A percentile compares a stretch with the other conserved stretches of the same genome.
phyloP scores from a whole-genome alignment of 192 early-diverging fungal species.

The Mortierella alpina region DNA sequence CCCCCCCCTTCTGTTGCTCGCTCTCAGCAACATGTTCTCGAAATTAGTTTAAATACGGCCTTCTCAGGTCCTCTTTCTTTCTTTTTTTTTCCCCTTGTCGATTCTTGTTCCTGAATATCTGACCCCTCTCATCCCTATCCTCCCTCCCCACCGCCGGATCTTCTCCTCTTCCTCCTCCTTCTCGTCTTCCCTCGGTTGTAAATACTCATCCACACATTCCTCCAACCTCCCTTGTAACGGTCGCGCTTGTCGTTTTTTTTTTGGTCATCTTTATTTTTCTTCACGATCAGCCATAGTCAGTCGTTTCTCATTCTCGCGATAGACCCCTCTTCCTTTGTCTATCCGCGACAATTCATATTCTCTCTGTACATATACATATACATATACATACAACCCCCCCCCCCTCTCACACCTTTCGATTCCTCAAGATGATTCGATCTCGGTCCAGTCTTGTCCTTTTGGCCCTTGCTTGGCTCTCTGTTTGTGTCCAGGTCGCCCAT shows the following conservation, averaged over 20 bases:
- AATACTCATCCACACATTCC: background rate
- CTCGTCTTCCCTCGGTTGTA: constrained; percentile 4
- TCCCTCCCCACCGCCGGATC: background rate
- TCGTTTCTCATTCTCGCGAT: background rate
- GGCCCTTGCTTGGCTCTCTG: background rate
- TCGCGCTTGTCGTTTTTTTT: background rate
- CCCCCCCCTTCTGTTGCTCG: background rate
- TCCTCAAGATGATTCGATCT: too few relatives aligned
- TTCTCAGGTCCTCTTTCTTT: background rate
- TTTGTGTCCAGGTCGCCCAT: background rate
- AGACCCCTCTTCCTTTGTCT: background rate
- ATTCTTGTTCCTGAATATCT: constrained; percentile 4
- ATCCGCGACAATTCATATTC: background rate
- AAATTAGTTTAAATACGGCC: background rate
- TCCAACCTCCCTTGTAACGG: background rate
- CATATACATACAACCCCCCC: too few relatives aligned
- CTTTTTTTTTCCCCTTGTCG: background rate
- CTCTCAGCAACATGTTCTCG: too few relatives aligned
- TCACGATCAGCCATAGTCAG: background rate
- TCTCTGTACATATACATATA: background rate
- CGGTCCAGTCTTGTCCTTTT: background rate
- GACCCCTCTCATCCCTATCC: background rate
- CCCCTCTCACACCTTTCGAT: too few relatives aligned
- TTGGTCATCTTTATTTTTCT: background rate
- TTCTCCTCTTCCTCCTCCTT: background rate